These are phyloP conservation scores for Fusarium guadeloupense DNA, from an alignment of 2,329 filamentous ascomycete genomes.

Conservation along the genomic window DNA sequence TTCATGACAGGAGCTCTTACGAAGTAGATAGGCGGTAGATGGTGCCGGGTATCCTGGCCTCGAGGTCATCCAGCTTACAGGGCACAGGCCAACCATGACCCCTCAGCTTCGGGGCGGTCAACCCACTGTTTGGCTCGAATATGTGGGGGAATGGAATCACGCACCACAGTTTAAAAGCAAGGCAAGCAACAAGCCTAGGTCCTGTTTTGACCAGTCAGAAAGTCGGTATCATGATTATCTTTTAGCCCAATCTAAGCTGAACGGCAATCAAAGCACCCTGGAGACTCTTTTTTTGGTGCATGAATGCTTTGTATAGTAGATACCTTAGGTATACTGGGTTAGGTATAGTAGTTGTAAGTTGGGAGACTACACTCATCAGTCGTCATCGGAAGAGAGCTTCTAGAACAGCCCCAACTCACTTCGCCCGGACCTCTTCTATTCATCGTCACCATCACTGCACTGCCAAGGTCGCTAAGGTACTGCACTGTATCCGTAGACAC, in stretches of 20 bases:
- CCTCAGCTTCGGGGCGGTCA: background rate
- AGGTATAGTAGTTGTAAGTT: too few relatives aligned
- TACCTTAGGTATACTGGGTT: too few relatives aligned
- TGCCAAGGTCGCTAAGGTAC: background rate
- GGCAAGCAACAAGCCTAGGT: background rate
- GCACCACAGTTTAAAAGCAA: background rate
- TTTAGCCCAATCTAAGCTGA: background rate
- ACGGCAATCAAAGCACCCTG: too few relatives aligned
- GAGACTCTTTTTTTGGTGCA: too few relatives aligned
- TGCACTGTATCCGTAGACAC: too few relatives aligned
- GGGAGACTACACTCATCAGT: background rate
- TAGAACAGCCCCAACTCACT: too few relatives aligned
- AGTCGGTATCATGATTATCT: background rate
- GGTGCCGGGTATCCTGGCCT: too few relatives aligned
- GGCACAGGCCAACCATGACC: background rate
- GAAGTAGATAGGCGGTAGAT: too few relatives aligned
- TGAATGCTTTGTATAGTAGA: too few relatives aligned
- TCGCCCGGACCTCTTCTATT: background rate
- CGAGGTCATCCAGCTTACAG: background rate
- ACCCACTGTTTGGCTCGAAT: conserved; percentile 1
- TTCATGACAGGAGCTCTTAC: background rate
- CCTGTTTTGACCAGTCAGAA: background rate
- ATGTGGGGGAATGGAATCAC: conserved; percentile 10
- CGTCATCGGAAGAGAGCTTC: background rate
- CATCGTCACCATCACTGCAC: conserved; percentile 8